Conservation (phyloP, 2,329 filamentous ascomycete genomes). For the Chaetomium globosum region DNA sequence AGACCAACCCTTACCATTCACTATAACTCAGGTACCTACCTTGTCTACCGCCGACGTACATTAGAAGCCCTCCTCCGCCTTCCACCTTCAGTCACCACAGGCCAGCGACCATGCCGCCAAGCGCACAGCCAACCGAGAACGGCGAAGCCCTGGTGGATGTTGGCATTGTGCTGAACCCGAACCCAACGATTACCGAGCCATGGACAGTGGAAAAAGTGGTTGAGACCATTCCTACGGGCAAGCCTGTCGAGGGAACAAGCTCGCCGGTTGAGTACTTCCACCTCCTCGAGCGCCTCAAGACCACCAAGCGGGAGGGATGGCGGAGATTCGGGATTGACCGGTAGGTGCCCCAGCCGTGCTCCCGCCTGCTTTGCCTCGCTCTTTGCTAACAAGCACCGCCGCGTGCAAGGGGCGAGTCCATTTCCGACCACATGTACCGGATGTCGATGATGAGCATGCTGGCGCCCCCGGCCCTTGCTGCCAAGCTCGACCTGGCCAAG, state of each 20-base stretch:
- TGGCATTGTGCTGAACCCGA: slow-evolving; percentile 41
- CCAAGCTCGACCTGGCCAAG: slow-evolving; percentile 72
- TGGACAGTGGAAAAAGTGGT: slow-evolving; percentile 67
- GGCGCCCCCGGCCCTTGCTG: slow-evolving; percentile 72
- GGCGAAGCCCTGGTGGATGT: slow-evolving; percentile 24
- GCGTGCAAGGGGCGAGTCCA: slow-evolving; percentile 73
- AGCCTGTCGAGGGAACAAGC: slow-evolving; percentile 60
- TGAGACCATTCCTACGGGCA: slow-evolving; percentile 61
- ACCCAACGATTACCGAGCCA: slow-evolving; percentile 49
- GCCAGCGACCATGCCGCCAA: slow-evolving; percentile 24
- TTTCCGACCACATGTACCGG: slow-evolving; percentile 98
- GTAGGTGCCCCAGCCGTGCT: slow-evolving; percentile 43
- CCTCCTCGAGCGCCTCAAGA: slow-evolving; percentile 90
- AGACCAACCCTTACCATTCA: too few species aligned
- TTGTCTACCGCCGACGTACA: too few species aligned
- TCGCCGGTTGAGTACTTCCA: slow-evolving; percentile 94
- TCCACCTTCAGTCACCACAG: background rate
- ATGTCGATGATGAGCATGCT: slow-evolving; percentile 97
- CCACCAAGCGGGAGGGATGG: slow-evolving; percentile 95
- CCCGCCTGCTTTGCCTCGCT: background rate
- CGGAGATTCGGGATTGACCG: slow-evolving; percentile 75
- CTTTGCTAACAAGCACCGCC: slow-evolving; percentile 17
- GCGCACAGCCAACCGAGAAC: slow-evolving; percentile 17
- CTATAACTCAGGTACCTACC: too few species aligned
- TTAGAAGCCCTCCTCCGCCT: too few species aligned